phyloP scores from a whole-genome alignment of 2,329 filamentous ascomycete species.

The Podosphaera xanthii region DNA sequence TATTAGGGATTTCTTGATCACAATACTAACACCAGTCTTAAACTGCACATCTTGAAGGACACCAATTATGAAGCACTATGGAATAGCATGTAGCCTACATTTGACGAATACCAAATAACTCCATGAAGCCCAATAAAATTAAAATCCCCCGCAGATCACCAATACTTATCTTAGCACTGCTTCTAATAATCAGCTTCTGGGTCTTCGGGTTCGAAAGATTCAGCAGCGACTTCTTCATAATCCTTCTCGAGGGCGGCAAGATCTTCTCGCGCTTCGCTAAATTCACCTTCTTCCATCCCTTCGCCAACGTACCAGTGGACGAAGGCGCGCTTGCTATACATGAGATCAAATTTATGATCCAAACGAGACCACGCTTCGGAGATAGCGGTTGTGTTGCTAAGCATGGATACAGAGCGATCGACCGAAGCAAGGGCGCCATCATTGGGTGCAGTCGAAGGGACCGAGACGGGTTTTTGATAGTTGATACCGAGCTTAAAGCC shows the following conservation, averaged over 20 bases:
- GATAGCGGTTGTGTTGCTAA: slow-evolving; percentile 45
- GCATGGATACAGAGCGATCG: slow-evolving; percentile 33
- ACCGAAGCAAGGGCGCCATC: slow-evolving; percentile 96
- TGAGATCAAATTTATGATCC: slow-evolving; percentile 46
- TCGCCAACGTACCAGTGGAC: slow-evolving; percentile 52
- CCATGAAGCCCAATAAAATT: background rate
- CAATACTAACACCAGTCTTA: too few species aligned
- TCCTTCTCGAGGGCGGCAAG: slow-evolving; percentile 41
- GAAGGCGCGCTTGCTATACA: slow-evolving; percentile 47
- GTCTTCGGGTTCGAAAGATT: slow-evolving; percentile 26
- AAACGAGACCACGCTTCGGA: slow-evolving; percentile 40
- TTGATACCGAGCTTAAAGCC: slow-evolving; percentile 99
- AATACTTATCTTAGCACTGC: background rate
- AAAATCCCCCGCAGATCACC: background rate
- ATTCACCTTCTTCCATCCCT: slow-evolving; percentile 49
- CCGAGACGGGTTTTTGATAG: slow-evolving; percentile 92
- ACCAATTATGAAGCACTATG: too few species aligned
- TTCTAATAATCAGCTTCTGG: slow-evolving; percentile 18
- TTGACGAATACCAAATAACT: too few species aligned
- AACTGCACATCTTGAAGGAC: too few species aligned
- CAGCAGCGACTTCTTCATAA: slow-evolving; percentile 39
- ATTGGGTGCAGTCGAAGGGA: slow-evolving; percentile 26
- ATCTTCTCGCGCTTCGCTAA: slow-evolving; percentile 42
- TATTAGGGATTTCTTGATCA: too few species aligned
- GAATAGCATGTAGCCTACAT: too few species aligned